A percentile compares a stretch with the other conserved stretches of the same genome.
phyloP scores from a whole-genome alignment of 768 basidiomycete species.

The Boletus subparvulus region DNA sequence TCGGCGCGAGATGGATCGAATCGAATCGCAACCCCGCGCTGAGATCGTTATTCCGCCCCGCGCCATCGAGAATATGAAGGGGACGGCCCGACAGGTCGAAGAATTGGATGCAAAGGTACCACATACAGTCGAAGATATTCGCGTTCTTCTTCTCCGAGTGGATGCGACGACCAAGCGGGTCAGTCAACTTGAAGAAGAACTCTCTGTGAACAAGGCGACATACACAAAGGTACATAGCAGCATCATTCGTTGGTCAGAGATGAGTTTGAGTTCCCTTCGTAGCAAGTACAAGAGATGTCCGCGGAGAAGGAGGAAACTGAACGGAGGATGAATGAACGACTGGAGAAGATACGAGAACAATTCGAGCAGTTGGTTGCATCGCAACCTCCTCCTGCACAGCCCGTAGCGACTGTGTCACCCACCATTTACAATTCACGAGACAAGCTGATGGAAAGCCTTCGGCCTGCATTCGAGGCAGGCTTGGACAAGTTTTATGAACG shows the following conservation, averaged over 20 bases:
- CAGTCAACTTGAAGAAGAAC: conserved; percentile 23
- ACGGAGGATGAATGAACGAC: conserved; percentile 12
- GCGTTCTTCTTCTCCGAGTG: conserved; percentile 24
- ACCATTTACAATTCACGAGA: conserved; percentile 1
- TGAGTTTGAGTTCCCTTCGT: conserved; percentile 2
- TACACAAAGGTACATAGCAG: conserved; percentile 18
- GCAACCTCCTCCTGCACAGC: conserved; percentile 1
- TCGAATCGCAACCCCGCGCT: conserved; percentile 12
- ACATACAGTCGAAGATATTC: conserved; percentile 26
- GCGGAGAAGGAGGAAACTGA: conserved; percentile 12
- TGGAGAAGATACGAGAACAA: conserved; percentile 17
- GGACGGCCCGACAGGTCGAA: conserved; percentile 10
- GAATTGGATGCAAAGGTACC: conserved; percentile 27
- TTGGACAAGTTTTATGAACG: conserved; percentile 25
- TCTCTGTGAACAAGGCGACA: conserved; percentile 12
- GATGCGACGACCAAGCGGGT: conserved; percentile 22
- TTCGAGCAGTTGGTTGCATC: conserved; percentile 16
- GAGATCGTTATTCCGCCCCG: conserved; percentile 22
- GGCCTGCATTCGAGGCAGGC: conserved; percentile 16
- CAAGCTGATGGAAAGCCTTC: conserved; percentile 20
- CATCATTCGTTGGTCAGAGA: neutral
- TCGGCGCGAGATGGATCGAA: conserved; percentile 18
- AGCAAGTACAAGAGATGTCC: conserved; percentile 19
- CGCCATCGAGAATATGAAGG: conserved; percentile 20
- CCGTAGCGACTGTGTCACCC: neutral